These are phyloP conservation scores for Strigomonas oncopelti DNA, from an alignment of 208 protist species.

Conservation along the genomic window DNA sequence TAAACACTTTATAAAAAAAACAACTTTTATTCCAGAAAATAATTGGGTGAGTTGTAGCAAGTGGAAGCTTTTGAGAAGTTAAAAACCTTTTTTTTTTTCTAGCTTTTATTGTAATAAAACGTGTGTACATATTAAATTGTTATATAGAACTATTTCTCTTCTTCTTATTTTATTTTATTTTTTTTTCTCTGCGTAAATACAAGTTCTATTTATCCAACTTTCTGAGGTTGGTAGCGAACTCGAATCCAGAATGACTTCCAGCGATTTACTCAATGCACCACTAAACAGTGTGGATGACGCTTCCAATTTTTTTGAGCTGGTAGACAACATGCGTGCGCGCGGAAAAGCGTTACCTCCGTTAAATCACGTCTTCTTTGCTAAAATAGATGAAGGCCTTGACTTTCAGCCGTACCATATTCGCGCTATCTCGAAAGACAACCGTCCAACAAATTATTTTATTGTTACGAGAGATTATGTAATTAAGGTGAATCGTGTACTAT, in stretches of 20 bases:
- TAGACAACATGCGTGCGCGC: slow-evolving; percentile 30
- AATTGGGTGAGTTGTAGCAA: too few relatives aligned
- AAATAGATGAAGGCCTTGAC: slow-evolving; percentile 44
- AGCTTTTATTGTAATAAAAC: too few relatives aligned
- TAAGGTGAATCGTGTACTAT: slow-evolving; percentile 52
- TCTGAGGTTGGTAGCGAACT: too few relatives aligned
- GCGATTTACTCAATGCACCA: slow-evolving; percentile 17
- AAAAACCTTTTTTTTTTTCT: too few relatives aligned
- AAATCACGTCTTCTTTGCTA: slow-evolving; percentile 83
- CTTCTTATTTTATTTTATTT: slow-evolving; percentile 1
- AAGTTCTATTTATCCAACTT: too few relatives aligned
- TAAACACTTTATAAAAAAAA: too few relatives aligned
- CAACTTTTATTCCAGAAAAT: too few relatives aligned
- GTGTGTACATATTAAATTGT: too few relatives aligned
- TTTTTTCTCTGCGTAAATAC: slow-evolving; percentile 10
- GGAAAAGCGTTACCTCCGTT: slow-evolving; percentile 47
- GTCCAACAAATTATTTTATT: slow-evolving; percentile 78
- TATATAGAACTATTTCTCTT: too few relatives aligned
- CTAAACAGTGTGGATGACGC: slow-evolving; percentile 60
- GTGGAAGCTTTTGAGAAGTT: too few relatives aligned
- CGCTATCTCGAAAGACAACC: slow-evolving; percentile 55
- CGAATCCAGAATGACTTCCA: background rate
- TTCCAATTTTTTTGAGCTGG: slow-evolving; percentile 31
- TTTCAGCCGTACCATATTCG: slow-evolving; percentile 86
- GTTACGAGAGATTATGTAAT: slow-evolving; percentile 66